Evolutionary conservation across 139 green algal species (phyloP).

Genomic region (Raphidocelis subcapitata): DNA sequence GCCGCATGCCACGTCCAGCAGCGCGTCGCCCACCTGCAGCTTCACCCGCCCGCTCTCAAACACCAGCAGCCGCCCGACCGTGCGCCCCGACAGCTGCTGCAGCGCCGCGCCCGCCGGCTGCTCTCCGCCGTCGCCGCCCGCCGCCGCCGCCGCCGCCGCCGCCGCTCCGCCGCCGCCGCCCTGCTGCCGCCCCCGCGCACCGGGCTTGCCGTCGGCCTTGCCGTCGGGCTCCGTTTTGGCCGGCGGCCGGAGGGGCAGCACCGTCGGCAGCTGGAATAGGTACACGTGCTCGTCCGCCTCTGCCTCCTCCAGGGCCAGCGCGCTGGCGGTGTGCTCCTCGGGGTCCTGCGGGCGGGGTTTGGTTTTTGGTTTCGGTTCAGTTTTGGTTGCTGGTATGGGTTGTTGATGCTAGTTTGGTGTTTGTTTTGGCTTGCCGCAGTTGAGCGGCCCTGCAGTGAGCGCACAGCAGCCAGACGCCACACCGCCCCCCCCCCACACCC

Average conservation of each 20-base stretch:
- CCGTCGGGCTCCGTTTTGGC: background rate
- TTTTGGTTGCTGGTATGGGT: too few species aligned
- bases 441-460: too few species aligned
- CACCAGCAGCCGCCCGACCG: slow-evolving; percentile 48
- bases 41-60: slow-evolving; percentile 65
- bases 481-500: too few species aligned
- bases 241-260: slow-evolving; percentile 37
- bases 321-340: slow-evolving; percentile 28
- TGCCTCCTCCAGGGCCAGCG: slow-evolving; percentile 19
- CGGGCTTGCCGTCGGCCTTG: background rate
- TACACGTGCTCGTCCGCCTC: slow-evolving; percentile 36
- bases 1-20: slow-evolving; percentile 55
- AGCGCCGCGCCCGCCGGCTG: background rate
- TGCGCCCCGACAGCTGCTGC: background rate
- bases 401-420: too few species aligned
- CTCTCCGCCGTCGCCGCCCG: background rate
- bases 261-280: slow-evolving; percentile 61
- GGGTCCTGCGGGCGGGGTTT: slow-evolving; percentile 4
- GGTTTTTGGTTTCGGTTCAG: background rate
- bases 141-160: background rate
- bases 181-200: slow-evolving; percentile 2
- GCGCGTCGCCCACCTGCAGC: slow-evolving; percentile 47
- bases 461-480: too few species aligned
- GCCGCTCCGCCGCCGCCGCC: slow-evolving; percentile 8
- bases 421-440: too few species aligned